These are phyloP conservation scores for Fusarium torulosum DNA, from an alignment of 2,329 filamentous ascomycete species.

Conservation along the genomic window DNA sequence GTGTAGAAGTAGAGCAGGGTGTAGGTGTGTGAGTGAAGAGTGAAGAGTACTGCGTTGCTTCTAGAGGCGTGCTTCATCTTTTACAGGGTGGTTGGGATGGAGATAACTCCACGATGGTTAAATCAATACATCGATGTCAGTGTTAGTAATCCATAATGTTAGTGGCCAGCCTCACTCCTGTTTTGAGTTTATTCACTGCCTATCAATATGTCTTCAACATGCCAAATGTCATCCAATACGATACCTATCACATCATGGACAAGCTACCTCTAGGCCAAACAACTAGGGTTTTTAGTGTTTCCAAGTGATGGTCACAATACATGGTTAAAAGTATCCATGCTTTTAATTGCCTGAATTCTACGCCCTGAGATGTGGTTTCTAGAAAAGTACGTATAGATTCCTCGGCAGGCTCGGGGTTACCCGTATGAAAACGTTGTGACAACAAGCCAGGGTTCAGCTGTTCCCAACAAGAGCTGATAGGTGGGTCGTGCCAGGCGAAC, in stretches of 20 bases:
- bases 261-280: background rate
- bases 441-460: slow-evolving; percentile 19
- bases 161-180: too few relatives aligned
- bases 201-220: background rate
- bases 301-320: slow-evolving; percentile 4
- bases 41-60: slow-evolving; percentile 9
- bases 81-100: slow-evolving; percentile 15
- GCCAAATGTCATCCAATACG: background rate
- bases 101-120: background rate
- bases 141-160: background rate
- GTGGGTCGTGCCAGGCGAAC: slow-evolving; percentile 16
- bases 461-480: slow-evolving; percentile 26
- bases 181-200: background rate
- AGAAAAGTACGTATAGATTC: slow-evolving; percentile 7
- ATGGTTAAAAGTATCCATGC: background rate
- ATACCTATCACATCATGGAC: background rate
- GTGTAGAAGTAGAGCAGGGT: background rate
- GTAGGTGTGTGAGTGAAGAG: background rate
- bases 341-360: slow-evolving; percentile 11
- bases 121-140: background rate
- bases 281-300: background rate
- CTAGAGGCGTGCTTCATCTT: slow-evolving; percentile 35
- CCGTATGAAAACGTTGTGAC: slow-evolving; percentile 35
- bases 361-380: slow-evolving; percentile 10
- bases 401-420: slow-evolving; percentile 25